These are phyloP conservation scores for Aspergillus nanangensis DNA, from an alignment of 495 filamentous ascomycete genomes.

Conservation along the genomic window DNA sequence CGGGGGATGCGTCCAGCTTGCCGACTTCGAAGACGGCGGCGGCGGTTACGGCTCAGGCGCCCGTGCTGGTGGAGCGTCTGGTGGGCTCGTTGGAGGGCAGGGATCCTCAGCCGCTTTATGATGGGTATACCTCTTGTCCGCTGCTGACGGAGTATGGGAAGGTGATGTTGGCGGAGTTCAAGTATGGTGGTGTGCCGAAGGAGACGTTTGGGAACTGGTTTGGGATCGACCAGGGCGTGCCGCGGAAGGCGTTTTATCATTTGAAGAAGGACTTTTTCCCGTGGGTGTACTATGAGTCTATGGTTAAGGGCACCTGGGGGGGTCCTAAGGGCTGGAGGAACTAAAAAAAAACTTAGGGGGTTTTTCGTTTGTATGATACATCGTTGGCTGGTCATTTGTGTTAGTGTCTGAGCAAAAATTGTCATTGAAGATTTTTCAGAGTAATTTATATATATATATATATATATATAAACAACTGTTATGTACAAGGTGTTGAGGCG, in stretches of 20 bases:
- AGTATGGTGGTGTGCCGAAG: conserved; percentile 66
- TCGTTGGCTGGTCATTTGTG: too few relatives aligned
- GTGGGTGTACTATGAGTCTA: conserved; percentile 55
- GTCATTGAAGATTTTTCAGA: too few relatives aligned
- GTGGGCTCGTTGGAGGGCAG: conserved; percentile 51
- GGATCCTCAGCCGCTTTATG: conserved; percentile 47
- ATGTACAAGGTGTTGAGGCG: too few relatives aligned
- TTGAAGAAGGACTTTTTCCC: conserved; percentile 73
- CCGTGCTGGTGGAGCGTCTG: conserved; percentile 55
- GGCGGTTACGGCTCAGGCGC: conserved; percentile 59
- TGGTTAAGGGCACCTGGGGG: conserved; percentile 61
- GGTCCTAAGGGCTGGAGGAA: conserved; percentile 52
- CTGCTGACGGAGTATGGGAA: conserved; percentile 62
- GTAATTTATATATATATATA: too few relatives aligned
- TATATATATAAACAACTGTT: too few relatives aligned
- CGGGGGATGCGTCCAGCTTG: conserved; percentile 61
- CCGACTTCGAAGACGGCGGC: conserved; percentile 68
- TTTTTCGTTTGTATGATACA: too few relatives aligned
- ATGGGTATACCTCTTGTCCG: conserved; percentile 68
- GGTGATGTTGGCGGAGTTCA: conserved; percentile 67
- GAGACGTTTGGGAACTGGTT: conserved; percentile 58
- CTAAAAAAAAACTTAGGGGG: too few relatives aligned
- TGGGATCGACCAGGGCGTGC: conserved; percentile 53
- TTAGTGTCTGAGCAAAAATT: too few relatives aligned
- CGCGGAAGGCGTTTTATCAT: conserved; percentile 55